A percentile compares a stretch with the other conserved stretches of the same genome.
phyloP scores from a whole-genome alignment of 2,329 filamentous ascomycete genomes.

The Knufia fluminis region DNA sequence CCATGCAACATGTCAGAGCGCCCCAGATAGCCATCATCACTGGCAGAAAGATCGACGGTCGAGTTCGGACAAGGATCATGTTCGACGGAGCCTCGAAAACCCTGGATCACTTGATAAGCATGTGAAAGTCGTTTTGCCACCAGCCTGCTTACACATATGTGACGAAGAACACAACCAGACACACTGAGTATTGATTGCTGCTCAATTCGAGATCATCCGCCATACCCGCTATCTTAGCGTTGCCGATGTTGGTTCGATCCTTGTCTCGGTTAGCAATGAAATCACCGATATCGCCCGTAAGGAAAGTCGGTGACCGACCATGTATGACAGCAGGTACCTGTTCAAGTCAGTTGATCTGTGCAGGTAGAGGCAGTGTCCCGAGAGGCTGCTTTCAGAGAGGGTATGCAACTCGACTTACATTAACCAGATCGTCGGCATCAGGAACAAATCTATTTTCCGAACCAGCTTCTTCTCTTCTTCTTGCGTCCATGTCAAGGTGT shows the following conservation, averaged over 20 bases:
- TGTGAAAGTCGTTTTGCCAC: too few species aligned
- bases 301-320: constrained; percentile 23
- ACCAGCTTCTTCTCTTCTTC: constrained; percentile 38
- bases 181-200: constrained; percentile 41
- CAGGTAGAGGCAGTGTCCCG: too few species aligned
- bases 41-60: constrained; percentile 12
- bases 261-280: neutral
- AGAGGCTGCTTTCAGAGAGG: too few species aligned
- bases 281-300: neutral
- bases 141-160: constrained; percentile 33
- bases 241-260: constrained; percentile 29
- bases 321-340: constrained; percentile 40
- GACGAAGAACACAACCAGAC: constrained; percentile 47
- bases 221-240: constrained; percentile 26
- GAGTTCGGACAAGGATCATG: constrained; percentile 31
- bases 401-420: too few species aligned
- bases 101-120: neutral
- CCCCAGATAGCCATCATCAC: constrained; percentile 24
- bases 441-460: constrained; percentile 36
- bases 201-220: constrained; percentile 24
- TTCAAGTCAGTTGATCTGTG: too few species aligned
- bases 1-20: constrained; percentile 38
- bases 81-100: constrained; percentile 41
- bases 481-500: constrained; percentile 10
- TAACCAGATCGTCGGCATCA: constrained; percentile 41